Conservation (phyloP, 805 yeast species). For the Candida ovalis region DNA sequence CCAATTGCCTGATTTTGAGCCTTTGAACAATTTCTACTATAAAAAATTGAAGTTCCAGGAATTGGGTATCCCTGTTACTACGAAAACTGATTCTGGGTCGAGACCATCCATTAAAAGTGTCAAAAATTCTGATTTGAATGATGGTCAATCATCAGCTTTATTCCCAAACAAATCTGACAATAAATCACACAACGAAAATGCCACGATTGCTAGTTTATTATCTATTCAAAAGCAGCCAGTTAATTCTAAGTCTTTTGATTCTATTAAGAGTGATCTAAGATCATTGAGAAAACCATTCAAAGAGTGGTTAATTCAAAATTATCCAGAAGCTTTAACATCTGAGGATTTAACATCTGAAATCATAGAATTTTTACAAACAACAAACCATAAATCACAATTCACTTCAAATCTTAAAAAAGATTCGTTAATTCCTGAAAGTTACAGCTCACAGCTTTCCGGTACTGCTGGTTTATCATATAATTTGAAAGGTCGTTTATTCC, state of each 20-base stretch:
- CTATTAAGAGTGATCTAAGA: constrained; percentile 39
- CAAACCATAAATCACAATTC: background rate
- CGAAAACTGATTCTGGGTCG: constrained; percentile 34
- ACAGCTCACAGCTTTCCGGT: constrained; percentile 40
- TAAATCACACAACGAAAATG: constrained; percentile 16
- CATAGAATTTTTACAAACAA: constrained; percentile 30
- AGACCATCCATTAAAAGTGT: constrained; percentile 27
- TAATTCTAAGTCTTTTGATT: constrained; percentile 16
- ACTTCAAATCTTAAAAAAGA: background rate
- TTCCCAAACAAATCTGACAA: background rate
- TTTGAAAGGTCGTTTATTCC: constrained; percentile 62
- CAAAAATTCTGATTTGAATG: background rate
- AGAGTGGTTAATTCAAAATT: constrained; percentile 47
- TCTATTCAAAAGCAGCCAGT: constrained; percentile 22
- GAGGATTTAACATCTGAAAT: constrained; percentile 36
- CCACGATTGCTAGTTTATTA: constrained; percentile 20
- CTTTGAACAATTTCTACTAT: constrained; percentile 54
- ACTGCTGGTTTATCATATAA: constrained; percentile 74
- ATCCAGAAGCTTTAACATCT: constrained; percentile 40
- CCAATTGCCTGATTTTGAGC: constrained; percentile 68
- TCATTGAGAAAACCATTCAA: constrained; percentile 49
- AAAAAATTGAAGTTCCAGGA: constrained; percentile 67
- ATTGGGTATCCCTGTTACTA: constrained; percentile 48
- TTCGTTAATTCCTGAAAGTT: constrained; percentile 15
- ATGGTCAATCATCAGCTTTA: background rate